These are phyloP conservation scores for Pseudopyricularia javanii DNA, from an alignment of 2,329 filamentous ascomycete species.

Conservation along the genomic window DNA sequence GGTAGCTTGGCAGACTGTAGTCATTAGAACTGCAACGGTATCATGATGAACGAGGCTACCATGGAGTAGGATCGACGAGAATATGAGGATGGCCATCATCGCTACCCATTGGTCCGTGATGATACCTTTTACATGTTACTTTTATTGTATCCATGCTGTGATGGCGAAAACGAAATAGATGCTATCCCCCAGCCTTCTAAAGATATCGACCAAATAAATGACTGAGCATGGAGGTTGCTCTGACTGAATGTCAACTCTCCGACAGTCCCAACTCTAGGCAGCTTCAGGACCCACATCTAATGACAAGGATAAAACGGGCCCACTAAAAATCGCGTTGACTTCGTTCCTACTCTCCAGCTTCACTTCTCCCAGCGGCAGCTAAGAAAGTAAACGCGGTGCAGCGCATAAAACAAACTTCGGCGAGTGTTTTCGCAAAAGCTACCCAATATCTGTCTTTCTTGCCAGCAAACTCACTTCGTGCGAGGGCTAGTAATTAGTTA, in stretches of 20 bases:
- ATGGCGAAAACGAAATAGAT: conserved; percentile 5
- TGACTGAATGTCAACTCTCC: too few relatives aligned
- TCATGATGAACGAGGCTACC: not conserved
- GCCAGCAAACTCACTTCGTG: not conserved
- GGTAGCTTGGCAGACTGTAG: not conserved
- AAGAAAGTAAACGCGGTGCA: not conserved
- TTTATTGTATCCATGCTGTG: not conserved
- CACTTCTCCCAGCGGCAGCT: not conserved
- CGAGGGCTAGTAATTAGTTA: not conserved
- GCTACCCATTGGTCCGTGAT: not conserved
- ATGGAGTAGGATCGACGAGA: not conserved
- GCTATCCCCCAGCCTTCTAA: not conserved
- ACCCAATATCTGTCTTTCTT: not conserved
- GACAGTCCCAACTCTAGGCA: too few relatives aligned
- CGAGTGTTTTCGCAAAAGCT: not conserved
- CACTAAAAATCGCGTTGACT: not conserved
- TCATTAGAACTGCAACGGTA: not conserved
- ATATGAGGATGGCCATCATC: not conserved
- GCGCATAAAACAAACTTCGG: not conserved
- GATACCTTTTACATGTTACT: not conserved
- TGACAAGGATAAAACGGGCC: not conserved
- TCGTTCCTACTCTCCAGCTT: not conserved
- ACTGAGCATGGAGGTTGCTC: too few relatives aligned
- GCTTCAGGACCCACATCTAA: not conserved
- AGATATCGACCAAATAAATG: not conserved